Evolutionary conservation across 2,329 filamentous ascomycete genomes (phyloP), one percentile per base, ranked within the genome.

Genomic region (Decorospora gaudefroyi): DNA sequence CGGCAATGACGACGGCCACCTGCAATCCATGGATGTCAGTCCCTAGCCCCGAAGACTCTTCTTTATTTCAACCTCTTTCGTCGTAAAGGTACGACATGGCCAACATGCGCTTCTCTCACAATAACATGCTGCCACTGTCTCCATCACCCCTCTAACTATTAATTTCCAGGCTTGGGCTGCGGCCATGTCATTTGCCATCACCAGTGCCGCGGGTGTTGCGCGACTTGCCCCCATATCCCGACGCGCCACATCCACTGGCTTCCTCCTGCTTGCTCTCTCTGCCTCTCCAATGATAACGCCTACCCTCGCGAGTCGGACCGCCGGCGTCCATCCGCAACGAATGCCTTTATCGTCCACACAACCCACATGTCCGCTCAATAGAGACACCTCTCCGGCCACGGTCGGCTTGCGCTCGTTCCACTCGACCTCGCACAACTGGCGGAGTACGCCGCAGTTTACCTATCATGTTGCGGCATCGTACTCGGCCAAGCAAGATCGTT

Each of bases 401-500:
- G 46, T 60, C 46, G 61, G 62, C 36, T 43, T 65, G 37, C 57
- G 65, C 10, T 59, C 58, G 29, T 62, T 69, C 36, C 61, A 67
- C 45, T 57, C 64, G 4, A 58, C 62, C 39, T 53, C 65, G 21
- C 64, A 61, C 49, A 56, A 46, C 23, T 52, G 59, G 55, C 54
- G 38, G 39, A 57, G 44, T 37, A 47, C 56, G 17, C 57, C 66
- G 9, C 64, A 63, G 22, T 72, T 70, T 49, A 57, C 65, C 33
- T 73, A 72, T 55, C 63, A 68, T 42, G 65, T 73, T 35, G 68
- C 70, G 11, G 67, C 70, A 11, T 69, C 70, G n/a, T 73, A 72
- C 53, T 69, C 67, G 3, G 70, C 70, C 26, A 73, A 73, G 50
- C 61, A 65, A 29, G 51, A 71, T 40, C 57, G 46, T 23, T 69